Base-by-base conservation (phyloP, 2,329 filamentous ascomycete genomes). In the Verticillium zaregamsianum region DNA sequence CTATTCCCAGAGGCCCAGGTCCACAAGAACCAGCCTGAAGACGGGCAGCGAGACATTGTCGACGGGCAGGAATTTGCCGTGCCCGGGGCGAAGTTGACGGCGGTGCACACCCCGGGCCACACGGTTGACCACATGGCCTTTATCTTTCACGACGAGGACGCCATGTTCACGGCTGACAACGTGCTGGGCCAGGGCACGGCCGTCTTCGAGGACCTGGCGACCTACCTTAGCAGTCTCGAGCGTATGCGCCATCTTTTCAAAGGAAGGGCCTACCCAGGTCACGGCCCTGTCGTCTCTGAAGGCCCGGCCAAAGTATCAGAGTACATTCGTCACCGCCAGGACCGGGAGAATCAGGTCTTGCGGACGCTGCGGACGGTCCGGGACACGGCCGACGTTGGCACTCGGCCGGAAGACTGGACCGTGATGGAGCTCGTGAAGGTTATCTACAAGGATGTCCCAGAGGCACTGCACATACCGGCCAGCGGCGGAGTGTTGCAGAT, bases 151-250 rank as follows among this genome's bases (percentile, higher is more conserved):
- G 91, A 96, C 83, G 82, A 96, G 69, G 83, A 92, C 68, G 89
- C 91, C 49, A 87, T 97, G 78, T 95, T 97, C 73, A 96, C 92
- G 0, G 93, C 90, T 7, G 93, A 97, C 74, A 96, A 94, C 71
- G 89, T 97, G 2, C 82, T 97, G 2, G 93, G 93, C 1, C 91
- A 96, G 63, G 92, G 92, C 14, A 96, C 91, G 2, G 88, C 90
- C 3, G 91, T 95, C 0, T 96, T 96, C 67, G 91, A 96, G 72
- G 86, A 95, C 65, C 80, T 96, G 9, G 73, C 77, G 1, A 77
- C 79, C 0, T 97, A 96, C 71, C 78, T 96, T 65, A 71, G 74
- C 23, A 92, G 87, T 63, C 79, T 97, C 14, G 80, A 86, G 45
- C 81, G 81, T 65, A 95, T 96, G 92, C 79, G 81, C 55, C 73